Conservation (phyloP, 1,284 basidiomycete species). For the Cutaneotrichosporon spelunceum region DNA sequence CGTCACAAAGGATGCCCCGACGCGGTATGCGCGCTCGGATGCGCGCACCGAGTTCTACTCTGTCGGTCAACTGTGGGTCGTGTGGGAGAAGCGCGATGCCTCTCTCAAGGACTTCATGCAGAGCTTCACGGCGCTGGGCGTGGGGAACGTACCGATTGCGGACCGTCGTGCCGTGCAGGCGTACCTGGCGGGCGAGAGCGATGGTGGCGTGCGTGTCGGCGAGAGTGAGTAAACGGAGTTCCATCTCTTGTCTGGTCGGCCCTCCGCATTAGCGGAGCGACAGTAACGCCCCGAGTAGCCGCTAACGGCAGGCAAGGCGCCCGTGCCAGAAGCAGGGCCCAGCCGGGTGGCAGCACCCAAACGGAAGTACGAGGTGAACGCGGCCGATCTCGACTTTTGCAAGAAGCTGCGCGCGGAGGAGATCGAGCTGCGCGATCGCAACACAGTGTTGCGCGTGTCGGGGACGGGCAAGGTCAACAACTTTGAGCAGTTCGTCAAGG, state of each 20-base stretch:
- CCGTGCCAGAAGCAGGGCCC: slow-evolving; percentile 46
- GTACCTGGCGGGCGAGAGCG: slow-evolving; percentile 66
- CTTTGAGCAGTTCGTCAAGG: slow-evolving; percentile 42
- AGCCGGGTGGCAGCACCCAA: slow-evolving; percentile 59
- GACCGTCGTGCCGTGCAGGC: slow-evolving; percentile 79
- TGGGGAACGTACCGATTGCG: slow-evolving; percentile 75
- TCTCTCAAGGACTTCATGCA: slow-evolving; percentile 80
- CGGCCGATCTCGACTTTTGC: slow-evolving; percentile 73
- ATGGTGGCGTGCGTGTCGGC: slow-evolving; percentile 58
- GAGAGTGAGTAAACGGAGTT: slow-evolving; percentile 55
- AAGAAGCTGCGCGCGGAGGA: slow-evolving; percentile 57
- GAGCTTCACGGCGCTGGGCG: slow-evolving; percentile 68
- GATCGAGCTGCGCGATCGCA: slow-evolving; percentile 45
- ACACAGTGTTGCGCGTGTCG: slow-evolving; percentile 40
- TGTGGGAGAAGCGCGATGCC: slow-evolving; percentile 69
- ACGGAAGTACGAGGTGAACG: slow-evolving; percentile 72
- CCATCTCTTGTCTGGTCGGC: no score
- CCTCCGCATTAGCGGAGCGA: no score
- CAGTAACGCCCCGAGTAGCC: not conserved
- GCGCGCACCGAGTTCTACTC: slow-evolving; percentile 65
- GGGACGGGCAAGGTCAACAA: slow-evolving; percentile 44
- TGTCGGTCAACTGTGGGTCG: slow-evolving; percentile 73
- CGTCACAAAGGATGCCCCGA: slow-evolving; percentile 67
- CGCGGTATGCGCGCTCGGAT: slow-evolving; percentile 61
- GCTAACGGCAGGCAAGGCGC: slow-evolving; percentile 30